A percentile compares a stretch with the other conserved stretches of the same genome.
These are phyloP conservation scores for Globisporangium middletonii DNA, from an alignment of 352 stramenopile species.

Conservation along the genomic window DNA sequence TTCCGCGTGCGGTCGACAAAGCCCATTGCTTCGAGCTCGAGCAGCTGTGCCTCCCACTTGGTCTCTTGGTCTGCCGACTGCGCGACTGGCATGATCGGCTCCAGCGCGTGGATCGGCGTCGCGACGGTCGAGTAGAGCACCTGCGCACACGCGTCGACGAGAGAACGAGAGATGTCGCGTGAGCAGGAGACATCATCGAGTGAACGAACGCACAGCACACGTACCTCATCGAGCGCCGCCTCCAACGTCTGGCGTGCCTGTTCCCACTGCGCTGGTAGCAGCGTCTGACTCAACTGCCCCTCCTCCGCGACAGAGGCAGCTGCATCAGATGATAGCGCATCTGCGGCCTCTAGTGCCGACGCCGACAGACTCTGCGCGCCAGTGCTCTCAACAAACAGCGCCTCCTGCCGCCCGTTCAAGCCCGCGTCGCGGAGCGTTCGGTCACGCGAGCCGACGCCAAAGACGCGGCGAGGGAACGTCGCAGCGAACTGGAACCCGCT, in stretches of 20 bases:
- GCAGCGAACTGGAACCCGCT: slow-evolving; percentile 42
- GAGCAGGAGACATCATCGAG: too few species aligned
- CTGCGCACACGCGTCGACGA: slow-evolving; percentile 1
- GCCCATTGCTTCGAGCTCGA: slow-evolving; percentile 60
- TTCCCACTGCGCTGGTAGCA: slow-evolving; percentile 34
- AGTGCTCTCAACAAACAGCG: slow-evolving; percentile 57
- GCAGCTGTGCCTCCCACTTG: slow-evolving; percentile 64
- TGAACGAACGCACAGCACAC: background rate
- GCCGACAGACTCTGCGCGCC: background rate
- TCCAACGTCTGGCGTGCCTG: slow-evolving; percentile 39
- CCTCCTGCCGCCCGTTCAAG: slow-evolving; percentile 52
- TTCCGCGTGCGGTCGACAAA: slow-evolving; percentile 65
- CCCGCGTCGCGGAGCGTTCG: slow-evolving; percentile 47
- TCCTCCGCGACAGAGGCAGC: background rate
- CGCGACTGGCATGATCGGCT: slow-evolving; percentile 51
- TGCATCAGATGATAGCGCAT: background rate
- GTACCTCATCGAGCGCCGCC: slow-evolving; percentile 44
- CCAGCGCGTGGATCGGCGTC: slow-evolving; percentile 64
- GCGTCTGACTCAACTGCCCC: slow-evolving; percentile 6
- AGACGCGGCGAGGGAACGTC: slow-evolving; percentile 60
- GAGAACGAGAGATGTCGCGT: background rate
- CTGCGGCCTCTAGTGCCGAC: background rate
- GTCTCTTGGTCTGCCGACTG: slow-evolving; percentile 37
- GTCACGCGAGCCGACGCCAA: slow-evolving; percentile 25
- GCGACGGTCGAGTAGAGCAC: slow-evolving; percentile 24